phyloP scores from a whole-genome alignment of 257 asterid species.

The Nemophila menziesii region DNA sequence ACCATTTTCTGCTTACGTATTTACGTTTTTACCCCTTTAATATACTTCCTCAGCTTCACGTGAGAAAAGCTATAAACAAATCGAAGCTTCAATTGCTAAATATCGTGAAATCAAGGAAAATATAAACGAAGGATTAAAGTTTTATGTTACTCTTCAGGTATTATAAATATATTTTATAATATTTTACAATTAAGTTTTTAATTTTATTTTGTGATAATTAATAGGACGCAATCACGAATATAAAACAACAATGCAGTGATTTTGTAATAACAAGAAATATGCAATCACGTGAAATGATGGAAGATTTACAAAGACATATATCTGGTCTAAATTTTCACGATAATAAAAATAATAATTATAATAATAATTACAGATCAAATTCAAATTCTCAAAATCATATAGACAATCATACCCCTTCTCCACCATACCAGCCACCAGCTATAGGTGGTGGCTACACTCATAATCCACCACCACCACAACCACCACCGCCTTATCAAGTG shows the following conservation, averaged over 20 bases:
- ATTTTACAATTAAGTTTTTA: background rate
- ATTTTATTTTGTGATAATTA: background rate
- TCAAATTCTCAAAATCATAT: conserved; percentile 43
- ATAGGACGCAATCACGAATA: conserved; percentile 82
- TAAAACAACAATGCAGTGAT: conserved; percentile 93
- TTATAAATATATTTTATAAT: background rate
- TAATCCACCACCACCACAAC: conserved; percentile 25
- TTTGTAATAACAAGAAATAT: conserved; percentile 82
- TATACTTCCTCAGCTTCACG: conserved; percentile 75
- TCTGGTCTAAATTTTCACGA: conserved; percentile 85
- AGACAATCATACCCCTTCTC: conserved; percentile 30
- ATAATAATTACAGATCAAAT: conserved; percentile 51
- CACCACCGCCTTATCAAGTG: conserved; percentile 58
- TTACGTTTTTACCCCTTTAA: background rate
- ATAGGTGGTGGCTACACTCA: background rate
- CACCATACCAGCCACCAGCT: conserved; percentile 50
- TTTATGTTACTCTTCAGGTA: conserved; percentile 95
- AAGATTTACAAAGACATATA: conserved; percentile 73
- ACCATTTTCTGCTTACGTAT: background rate
- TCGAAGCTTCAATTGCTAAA: conserved; percentile 90
- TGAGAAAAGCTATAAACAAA: conserved; percentile 77
- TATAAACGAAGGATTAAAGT: conserved; percentile 90
- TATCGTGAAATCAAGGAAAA: conserved; percentile 83
- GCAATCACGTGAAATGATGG: conserved; percentile 94
- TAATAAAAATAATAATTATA: conserved; percentile 22